Evolutionary conservation across 176 grass and related monocot species (phyloP), one percentile per base, ranked within the genome.

Genomic region (Stipa capillata): DNA sequence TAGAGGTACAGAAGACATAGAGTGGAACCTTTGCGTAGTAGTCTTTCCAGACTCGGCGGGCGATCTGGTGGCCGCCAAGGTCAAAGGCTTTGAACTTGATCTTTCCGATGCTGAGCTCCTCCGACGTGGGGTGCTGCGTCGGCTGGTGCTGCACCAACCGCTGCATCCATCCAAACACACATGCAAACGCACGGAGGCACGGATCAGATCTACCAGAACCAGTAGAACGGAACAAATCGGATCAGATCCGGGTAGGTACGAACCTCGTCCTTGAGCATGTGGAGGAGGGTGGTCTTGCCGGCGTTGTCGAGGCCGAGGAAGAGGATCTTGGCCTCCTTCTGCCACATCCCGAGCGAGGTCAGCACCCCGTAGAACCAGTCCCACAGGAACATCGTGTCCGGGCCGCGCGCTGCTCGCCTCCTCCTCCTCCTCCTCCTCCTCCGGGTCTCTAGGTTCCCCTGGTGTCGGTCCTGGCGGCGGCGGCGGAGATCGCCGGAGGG

Each of bases 31-130:
- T 92, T 8, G 90, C 90, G 40, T 92, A 92, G 70, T 92, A 92
- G 34, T 92, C 90, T 51, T 92, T 92, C 90, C 90, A 92, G 86
- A 92, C 90, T 65, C 90, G 86, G 52, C 90, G 86, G 9, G 90
- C 90, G 68, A 92, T 89, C 83, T 89, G 90, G 84, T 92, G 90
- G 25, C 90, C 90, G 42, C 90, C 90, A 40, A 92, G 84, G 64
- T 92, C 90, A 34, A 92, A 92, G 34, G 90, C 90, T 71, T 92
- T 92, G 90, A 92, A 92, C 86, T 92, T 92, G 83, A 92, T 92
- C 76, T 84, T 86, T 35, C 90, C 90, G 54, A 92, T 92, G 86
- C 90, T 92, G 61, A 92, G 90, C 90, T 92, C 90, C 83, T 92
- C 90, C 25, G 90, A 92, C 55, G 90, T 92, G 8, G 90, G 90